phyloP scores from a whole-genome alignment of 169 alveolate genomes.

The Perkinsus olseni region DNA sequence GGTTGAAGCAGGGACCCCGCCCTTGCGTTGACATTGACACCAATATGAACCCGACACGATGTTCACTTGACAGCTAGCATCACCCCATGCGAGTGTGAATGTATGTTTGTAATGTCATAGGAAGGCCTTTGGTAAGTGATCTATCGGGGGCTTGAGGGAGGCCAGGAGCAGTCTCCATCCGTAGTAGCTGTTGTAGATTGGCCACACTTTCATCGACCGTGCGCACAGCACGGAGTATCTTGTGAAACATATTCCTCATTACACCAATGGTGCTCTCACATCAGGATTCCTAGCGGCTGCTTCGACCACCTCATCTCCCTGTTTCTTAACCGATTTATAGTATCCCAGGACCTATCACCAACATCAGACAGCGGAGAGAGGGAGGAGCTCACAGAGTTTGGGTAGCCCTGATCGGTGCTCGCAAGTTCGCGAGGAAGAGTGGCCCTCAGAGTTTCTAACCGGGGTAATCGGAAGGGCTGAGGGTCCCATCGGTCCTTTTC shows the following conservation, averaged over 20 bases:
- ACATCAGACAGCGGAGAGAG: neutral
- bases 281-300: neutral
- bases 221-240: neutral
- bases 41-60: neutral
- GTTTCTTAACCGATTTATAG: neutral
- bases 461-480: neutral
- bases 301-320: neutral
- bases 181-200: neutral
- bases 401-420: neutral
- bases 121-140: neutral
- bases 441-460: neutral
- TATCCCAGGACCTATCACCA: neutral
- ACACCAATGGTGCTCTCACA: neutral
- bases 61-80: neutral
- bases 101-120: neutral
- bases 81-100: neutral
- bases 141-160: neutral
- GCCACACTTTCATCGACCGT: neutral
- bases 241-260: neutral
- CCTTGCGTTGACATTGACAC: neutral
- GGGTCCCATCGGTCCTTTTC: neutral
- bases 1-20: neutral
- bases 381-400: neutral
- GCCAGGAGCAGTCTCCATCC: neutral
- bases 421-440: neutral